phyloP scores from a whole-genome alignment of 2,329 filamentous ascomycete genomes.

The Cladophialophora yegresii region DNA sequence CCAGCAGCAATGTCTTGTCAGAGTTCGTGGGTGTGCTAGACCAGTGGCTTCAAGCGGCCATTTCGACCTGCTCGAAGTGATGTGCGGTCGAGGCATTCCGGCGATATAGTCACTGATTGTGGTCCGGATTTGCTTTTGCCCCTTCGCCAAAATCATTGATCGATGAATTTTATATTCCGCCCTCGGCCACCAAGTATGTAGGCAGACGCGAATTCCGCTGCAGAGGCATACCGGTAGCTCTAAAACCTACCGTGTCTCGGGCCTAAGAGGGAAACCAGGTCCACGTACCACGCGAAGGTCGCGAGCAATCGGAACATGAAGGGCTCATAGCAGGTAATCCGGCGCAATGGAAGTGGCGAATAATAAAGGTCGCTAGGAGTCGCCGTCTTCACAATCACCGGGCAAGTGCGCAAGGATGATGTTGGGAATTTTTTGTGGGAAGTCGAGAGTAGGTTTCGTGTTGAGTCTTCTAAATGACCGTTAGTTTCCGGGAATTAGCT shows the following conservation, averaged over 20 bases:
- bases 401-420: background rate
- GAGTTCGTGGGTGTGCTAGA: too few relatives aligned
- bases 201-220: background rate
- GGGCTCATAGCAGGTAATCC: slow-evolving; percentile 2
- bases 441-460: background rate
- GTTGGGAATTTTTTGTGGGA: background rate
- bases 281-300: background rate
- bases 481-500: background rate
- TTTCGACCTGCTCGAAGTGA: background rate
- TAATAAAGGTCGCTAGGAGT: background rate
- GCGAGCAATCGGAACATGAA: background rate
- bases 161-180: background rate
- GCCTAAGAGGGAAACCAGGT: background rate
- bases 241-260: background rate
- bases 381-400: background rate
- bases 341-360: slow-evolving; percentile 20
- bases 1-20: too few relatives aligned
- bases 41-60: too few relatives aligned
- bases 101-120: background rate
- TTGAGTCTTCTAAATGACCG: background rate
- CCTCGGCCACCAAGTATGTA: background rate
- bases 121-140: background rate
- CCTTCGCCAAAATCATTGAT: background rate
- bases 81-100: background rate
- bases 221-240: background rate